Percentiles rank a stretch among this genome's conserved stretches.
Evolutionary conservation across 2,329 filamentous ascomycete species (phyloP).

Genomic region (Cryphonectria radicalis): DNA sequence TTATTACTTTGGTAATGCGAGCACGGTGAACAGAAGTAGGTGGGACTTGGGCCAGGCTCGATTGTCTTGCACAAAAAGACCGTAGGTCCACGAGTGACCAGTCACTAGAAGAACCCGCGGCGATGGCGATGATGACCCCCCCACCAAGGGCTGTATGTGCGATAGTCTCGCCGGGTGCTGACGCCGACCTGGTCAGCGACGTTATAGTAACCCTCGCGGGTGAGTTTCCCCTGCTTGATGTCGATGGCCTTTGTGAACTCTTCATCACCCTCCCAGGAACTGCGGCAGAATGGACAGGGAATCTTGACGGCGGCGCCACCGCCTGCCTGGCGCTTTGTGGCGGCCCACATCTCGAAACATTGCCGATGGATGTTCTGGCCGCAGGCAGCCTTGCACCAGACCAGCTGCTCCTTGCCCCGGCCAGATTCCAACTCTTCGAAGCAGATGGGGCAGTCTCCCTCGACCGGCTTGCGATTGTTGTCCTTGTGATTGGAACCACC

Average conservation of each 20-base stretch:
- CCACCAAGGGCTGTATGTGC: conserved; percentile 24
- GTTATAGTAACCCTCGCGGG: conserved; percentile 63
- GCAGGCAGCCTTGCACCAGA: conserved; percentile 58
- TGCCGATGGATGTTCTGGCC: conserved; percentile 59
- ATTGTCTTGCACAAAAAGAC: background rate
- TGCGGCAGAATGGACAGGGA: conserved; percentile 66
- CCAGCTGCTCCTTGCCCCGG: conserved; percentile 42
- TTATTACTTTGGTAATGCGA: too few relatives aligned
- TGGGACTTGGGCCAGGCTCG: too few relatives aligned
- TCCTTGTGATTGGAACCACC: conserved; percentile 32
- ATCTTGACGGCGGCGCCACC: conserved; percentile 40
- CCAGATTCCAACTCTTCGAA: conserved; percentile 50
- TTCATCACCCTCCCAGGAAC: conserved; percentile 56
- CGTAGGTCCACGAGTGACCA: too few relatives aligned
- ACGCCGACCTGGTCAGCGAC: conserved; percentile 65
- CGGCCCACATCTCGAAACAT: conserved; percentile 60
- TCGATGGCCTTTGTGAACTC: conserved; percentile 49
- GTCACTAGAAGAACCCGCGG: background rate
- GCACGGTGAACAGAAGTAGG: too few relatives aligned
- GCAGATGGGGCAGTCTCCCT: conserved; percentile 63
- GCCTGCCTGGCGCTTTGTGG: conserved; percentile 45
- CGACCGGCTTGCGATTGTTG: conserved; percentile 52
- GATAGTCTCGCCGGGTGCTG: conserved; percentile 50
- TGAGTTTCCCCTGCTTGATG: conserved; percentile 36
- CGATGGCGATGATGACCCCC: conserved; percentile 7